These are phyloP conservation scores for Melanomma pulvis-pyrius DNA, from an alignment of 495 filamentous ascomycete genomes.

Conservation along the genomic window DNA sequence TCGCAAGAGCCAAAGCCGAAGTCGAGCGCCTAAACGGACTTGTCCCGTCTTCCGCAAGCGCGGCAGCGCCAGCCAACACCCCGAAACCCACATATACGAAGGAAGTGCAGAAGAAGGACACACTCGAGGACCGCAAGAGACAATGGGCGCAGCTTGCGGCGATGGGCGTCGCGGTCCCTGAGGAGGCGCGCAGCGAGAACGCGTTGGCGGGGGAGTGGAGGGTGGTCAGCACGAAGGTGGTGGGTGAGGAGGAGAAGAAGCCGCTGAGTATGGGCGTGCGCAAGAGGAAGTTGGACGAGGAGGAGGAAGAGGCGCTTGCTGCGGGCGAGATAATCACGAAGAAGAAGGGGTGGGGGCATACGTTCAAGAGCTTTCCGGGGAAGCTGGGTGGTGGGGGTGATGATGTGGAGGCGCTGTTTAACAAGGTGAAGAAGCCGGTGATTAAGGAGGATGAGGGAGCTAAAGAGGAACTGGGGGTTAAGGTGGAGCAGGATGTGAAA, in stretches of 20 bases:
- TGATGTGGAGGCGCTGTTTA: constrained; percentile 73
- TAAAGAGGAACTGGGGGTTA: constrained; percentile 47
- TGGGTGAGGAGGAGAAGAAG: constrained; percentile 46
- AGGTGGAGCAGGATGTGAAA: constrained; percentile 37
- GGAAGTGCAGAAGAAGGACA: constrained; percentile 47
- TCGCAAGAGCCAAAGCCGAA: constrained; percentile 80
- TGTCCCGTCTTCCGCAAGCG: constrained; percentile 46
- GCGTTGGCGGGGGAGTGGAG: constrained; percentile 92
- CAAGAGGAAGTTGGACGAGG: constrained; percentile 67
- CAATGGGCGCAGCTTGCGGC: constrained; percentile 86
- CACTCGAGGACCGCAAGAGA: constrained; percentile 71
- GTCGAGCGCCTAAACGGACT: constrained; percentile 83
- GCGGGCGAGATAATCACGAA: constrained; percentile 60
- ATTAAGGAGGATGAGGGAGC: constrained; percentile 43
- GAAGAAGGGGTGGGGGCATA: constrained; percentile 75
- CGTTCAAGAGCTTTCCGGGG: constrained; percentile 65
- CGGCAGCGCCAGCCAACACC: constrained; percentile 23
- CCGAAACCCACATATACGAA: constrained; percentile 19
- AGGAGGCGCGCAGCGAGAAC: constrained; percentile 76
- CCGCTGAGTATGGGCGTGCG: constrained; percentile 56
- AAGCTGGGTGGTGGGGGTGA: constrained; percentile 50
- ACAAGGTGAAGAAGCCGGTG: constrained; percentile 41
- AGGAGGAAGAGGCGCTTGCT: constrained; percentile 67
- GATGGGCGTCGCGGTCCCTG: constrained; percentile 83
- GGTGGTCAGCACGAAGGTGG: constrained; percentile 60